Base-by-base conservation (phyloP, 768 basidiomycete genomes). In the Lanmaoa pseudosensibilis region DNA sequence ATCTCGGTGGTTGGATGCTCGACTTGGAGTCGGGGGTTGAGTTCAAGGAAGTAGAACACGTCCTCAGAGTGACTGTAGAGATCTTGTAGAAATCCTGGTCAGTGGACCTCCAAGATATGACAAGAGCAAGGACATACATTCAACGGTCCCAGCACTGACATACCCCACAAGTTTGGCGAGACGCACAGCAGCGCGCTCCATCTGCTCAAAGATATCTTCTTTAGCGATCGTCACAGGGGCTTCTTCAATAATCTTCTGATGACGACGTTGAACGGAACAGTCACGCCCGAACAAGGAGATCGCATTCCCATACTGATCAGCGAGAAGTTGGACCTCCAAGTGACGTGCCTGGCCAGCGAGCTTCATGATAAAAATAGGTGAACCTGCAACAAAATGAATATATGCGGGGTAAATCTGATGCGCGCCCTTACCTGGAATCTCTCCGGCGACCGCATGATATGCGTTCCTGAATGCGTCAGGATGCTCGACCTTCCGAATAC, bases 1-100 rank as follows among this genome's bases (percentile, higher is more conserved):
- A 98, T 99, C 74, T 99, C 97, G 21, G 97, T 99, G 12, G 97
- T 99, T 11, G 97, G 97, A 73, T 99, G 97, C 77, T 99, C 97
- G 67, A 99, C 97, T 77, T 99, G 97, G 21, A 99, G 88, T 82
- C 97, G 95, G 45, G 97, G 97, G 74, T 99, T 99, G 57, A 99
- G 84, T 74, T 99, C 97, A 60, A 99, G 82, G 83, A 99, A 99
- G 78, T 90, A 93, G 77, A 98, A 99, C 30, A 86, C 83, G 68
- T 98, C 93, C 58, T 98, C 96, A 0, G 86, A 80, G 59, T 92
- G 93, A 62, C 88, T 95, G 75, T 98, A 99, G 38, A 99, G 86
- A 75, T 98, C 94, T 94, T 59, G 36, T 39, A 47, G 39, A 58
- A 48, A 36, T 37, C 49, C 30, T 36, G 32, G 50, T 53, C 51